phyloP scores from a whole-genome alignment of 345 rosid species.

The Rhizophora apiculata region DNA sequence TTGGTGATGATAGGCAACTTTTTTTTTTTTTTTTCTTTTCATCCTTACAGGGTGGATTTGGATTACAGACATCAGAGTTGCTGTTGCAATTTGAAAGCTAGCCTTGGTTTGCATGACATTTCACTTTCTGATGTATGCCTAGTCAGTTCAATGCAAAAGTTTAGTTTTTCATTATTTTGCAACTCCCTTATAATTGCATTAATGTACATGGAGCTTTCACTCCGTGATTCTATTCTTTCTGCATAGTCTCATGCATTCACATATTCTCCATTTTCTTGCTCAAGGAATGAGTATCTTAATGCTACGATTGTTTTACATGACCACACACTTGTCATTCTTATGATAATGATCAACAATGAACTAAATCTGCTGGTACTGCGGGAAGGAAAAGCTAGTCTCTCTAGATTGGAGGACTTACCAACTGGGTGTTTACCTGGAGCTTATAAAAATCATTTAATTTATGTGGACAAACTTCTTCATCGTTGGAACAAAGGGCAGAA shows the following conservation, averaged over 20 bases:
- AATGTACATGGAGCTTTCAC: too few relatives aligned
- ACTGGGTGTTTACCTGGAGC: conserved; percentile 2
- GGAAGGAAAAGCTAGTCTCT: neutral
- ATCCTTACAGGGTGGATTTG: conserved; percentile 13
- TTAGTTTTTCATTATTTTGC: neutral
- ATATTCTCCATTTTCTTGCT: too few relatives aligned
- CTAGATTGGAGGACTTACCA: conserved; percentile 3
- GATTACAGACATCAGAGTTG: conserved; percentile 1
- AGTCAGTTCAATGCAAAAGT: neutral
- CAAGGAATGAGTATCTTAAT: neutral
- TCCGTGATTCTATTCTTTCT: too few relatives aligned
- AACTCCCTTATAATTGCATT: too few relatives aligned
- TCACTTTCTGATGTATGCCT: conserved; percentile 10
- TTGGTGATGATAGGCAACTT: neutral
- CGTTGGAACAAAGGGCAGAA: conserved; percentile 11
- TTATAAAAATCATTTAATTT: neutral
- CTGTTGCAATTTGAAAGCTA: conserved; percentile 6
- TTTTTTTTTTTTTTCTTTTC: neutral
- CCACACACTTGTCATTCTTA: neutral
- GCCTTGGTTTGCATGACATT: conserved; percentile 1
- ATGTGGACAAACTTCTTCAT: conserved; percentile 6
- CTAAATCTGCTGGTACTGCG: neutral
- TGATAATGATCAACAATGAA: too few relatives aligned
- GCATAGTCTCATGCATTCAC: neutral
- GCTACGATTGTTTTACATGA: neutral